Evolutionary conservation across 2,329 filamentous ascomycete species (phyloP).

Genomic region (Helminthosporium solani): DNA sequence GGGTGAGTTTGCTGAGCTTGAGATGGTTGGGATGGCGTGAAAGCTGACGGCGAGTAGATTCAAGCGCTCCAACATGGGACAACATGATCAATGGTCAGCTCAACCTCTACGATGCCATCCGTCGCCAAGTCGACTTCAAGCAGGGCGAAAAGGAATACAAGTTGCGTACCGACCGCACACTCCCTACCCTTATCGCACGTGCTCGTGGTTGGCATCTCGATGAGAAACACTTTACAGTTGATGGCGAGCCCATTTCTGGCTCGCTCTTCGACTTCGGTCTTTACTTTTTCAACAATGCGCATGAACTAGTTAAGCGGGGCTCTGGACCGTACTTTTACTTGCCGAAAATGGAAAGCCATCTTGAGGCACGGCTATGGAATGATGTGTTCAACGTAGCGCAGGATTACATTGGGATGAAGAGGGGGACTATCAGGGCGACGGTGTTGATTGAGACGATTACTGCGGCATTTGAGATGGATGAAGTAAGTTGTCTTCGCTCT

Average conservation of each 20-base stretch:
- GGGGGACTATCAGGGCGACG: conserved; percentile 91
- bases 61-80: conserved; percentile 94
- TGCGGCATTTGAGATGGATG: conserved; percentile 99
- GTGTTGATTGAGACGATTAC: conserved; percentile 98
- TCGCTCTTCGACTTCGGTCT: conserved; percentile 95
- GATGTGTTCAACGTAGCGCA: conserved; percentile 95
- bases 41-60: conserved; percentile 60
- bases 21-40: neutral
- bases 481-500: too few species aligned
- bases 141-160: conserved; percentile 95
- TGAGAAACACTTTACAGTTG: conserved; percentile 96
- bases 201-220: conserved; percentile 97
- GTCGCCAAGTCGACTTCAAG: conserved; percentile 94
- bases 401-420: conserved; percentile 84
- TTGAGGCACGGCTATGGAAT: conserved; percentile 97
- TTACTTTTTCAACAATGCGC: conserved; percentile 98
- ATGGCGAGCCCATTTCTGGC: conserved; percentile 91
- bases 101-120: conserved; percentile 95
- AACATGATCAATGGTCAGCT: conserved; percentile 99
- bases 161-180: conserved; percentile 82
- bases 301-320: conserved; percentile 80
- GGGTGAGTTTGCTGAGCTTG: conserved; percentile 56
- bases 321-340: conserved; percentile 96
- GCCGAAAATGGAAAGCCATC: conserved; percentile 96
- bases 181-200: conserved; percentile 90